These are phyloP conservation scores for Sambucus nigra DNA, from an alignment of 129 eudicot species.

Conservation along the genomic window DNA sequence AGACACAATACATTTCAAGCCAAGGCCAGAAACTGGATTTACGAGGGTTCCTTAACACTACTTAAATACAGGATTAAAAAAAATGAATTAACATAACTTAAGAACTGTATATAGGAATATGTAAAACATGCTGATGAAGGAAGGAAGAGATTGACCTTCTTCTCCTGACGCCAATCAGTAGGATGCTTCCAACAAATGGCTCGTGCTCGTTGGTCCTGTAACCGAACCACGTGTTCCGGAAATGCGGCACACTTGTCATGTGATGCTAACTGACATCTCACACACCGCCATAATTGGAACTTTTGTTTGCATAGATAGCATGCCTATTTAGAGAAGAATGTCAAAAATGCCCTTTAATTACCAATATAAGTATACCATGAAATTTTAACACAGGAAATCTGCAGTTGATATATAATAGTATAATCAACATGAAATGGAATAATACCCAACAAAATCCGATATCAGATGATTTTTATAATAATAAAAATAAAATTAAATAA, in stretches of 20 bases:
- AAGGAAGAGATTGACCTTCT: constrained; percentile 69
- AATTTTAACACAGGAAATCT: neutral
- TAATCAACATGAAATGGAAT: neutral
- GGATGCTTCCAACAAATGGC: constrained; percentile 88
- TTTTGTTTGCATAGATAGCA: constrained; percentile 73
- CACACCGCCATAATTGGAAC: constrained; percentile 56
- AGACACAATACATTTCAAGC: neutral
- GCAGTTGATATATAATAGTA: neutral
- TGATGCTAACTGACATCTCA: constrained; percentile 70
- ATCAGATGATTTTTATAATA: no score
- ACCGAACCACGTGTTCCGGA: constrained; percentile 50
- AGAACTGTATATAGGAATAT: constrained; percentile 4
- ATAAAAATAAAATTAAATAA: no score
- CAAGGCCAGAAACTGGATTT: neutral
- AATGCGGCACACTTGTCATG: constrained; percentile 83
- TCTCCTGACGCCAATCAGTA: constrained; percentile 45
- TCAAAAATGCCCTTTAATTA: neutral
- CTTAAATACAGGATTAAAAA: no score
- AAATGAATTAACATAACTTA: no score
- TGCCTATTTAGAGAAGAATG: constrained; percentile 34
- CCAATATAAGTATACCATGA: neutral
- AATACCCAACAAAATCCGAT: no score
- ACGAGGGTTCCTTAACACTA: neutral
- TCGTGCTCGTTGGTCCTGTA: constrained; percentile 41
- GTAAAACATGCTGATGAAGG: constrained; percentile 19